Conservation (phyloP, 176 grass and related monocot species). For the Avena atlantica region DNA sequence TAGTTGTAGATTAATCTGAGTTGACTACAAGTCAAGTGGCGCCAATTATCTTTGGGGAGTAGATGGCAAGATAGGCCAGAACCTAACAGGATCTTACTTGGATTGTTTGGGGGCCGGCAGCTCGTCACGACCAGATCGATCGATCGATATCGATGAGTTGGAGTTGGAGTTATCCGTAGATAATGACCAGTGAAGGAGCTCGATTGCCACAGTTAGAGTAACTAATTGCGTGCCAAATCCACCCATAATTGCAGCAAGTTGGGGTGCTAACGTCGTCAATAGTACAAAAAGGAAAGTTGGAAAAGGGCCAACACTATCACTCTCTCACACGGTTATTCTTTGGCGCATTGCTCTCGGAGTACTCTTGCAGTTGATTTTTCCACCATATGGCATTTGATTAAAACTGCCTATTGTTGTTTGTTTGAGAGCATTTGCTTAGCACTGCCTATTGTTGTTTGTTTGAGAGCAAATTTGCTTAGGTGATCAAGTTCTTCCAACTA, state of each 20-base stretch:
- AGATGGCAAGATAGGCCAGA: not conserved
- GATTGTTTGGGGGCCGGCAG: not conserved
- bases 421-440: no score
- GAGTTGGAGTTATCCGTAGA: not conserved
- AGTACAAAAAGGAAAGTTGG: not conserved
- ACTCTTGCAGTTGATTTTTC: not conserved
- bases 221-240: not conserved
- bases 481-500: no score
- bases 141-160: constrained; percentile 23
- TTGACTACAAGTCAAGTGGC: not conserved
- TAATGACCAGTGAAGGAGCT: not conserved
- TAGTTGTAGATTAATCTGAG: not conserved
- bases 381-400: not conserved
- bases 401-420: not conserved
- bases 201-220: not conserved
- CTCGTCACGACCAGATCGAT: not conserved
- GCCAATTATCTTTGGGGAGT: not conserved
- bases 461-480: no score
- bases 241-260: not conserved
- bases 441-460: no score
- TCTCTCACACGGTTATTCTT: not conserved
- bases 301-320: not conserved
- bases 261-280: not conserved
- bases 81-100: not conserved
- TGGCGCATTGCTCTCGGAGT: not conserved